Evolutionary conservation across 345 rosid species (phyloP), one percentile per base, ranked within the genome.

Genomic region (Gossypium raimondii): DNA sequence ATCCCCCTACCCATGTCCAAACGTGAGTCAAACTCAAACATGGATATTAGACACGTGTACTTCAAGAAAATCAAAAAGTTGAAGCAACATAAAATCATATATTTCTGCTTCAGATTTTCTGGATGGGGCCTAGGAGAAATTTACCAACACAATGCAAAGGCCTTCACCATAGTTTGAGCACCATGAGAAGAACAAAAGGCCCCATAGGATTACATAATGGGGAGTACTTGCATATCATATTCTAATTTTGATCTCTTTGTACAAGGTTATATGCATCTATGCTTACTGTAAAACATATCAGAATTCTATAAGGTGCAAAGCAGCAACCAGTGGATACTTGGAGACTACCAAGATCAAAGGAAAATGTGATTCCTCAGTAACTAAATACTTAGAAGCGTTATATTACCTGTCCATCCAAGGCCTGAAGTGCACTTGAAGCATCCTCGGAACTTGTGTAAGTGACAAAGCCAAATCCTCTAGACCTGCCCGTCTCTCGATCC

Each of bases 401-500:
- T 64, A 58, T 73, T 84, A 94, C 98, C 97, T 86, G 89, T 22
- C 97, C 98, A 84, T 94, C 97, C 89, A 93, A 78, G 72, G 97
- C 99, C 77, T 95, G 99, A 55, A 93, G 80, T 73, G 99, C 97
- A 85, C 85, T 82, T 34, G 94, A 86, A n/a, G 99, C 99, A 53
- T 85, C 97, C 80, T 91, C 98, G 1, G 74, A 60, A 51, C 90
- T 81, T 4, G 84, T 80, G 76, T 73, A 95, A 29, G 96, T 95
- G 58, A 94, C 76, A 77, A 91, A 94, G 18, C 93, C 98, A 86
- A 92, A 92, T 67, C 98, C 98, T 79, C 97, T 93, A 13, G 99
- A 95, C 74, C 94, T 86, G 57, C 98, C 96, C 41, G 90, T 86
- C 52, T 94, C 99, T 68, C 98, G 93, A 77, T 94, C 97, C 83